Percentiles rank a stretch among this genome's conserved stretches.
Conservation (phyloP, 495 filamentous ascomycete genomes). For the Trichoderma erinaceum region DNA sequence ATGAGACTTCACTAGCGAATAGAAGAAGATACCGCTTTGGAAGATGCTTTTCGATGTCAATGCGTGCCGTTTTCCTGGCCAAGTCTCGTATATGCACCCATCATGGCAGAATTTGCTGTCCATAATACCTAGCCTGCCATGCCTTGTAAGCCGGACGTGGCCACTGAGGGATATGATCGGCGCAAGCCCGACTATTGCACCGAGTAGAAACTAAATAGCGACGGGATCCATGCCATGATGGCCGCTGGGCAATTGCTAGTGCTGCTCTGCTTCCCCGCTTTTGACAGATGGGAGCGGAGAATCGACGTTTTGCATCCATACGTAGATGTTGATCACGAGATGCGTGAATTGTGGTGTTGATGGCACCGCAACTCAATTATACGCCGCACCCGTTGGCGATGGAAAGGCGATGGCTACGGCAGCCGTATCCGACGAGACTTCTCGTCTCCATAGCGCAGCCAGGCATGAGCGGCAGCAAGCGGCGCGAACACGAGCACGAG, state of each 20-base stretch:
- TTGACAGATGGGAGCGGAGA: not conserved
- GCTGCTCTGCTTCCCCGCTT: not conserved
- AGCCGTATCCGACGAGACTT: not conserved
- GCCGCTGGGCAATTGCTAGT: not conserved
- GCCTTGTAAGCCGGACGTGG: not conserved
- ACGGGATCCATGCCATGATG: not conserved
- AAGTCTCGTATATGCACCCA: not conserved
- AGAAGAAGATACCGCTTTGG: too few relatives aligned
- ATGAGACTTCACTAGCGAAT: too few relatives aligned
- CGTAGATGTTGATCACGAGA: not conserved
- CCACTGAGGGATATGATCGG: not conserved
- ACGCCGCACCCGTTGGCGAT: not conserved
- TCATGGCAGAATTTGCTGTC: not conserved
- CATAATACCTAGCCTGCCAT: too few relatives aligned
- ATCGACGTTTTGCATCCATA: not conserved
- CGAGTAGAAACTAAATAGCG: not conserved
- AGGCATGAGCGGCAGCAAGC: not conserved
- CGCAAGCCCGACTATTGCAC: conserved; percentile 4
- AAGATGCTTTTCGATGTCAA: not conserved
- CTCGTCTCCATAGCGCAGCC: not conserved
- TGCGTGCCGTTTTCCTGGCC: not conserved
- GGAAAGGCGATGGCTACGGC: not conserved
- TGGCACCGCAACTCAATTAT: too few relatives aligned
- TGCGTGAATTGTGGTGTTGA: not conserved
- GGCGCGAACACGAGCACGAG: conserved; percentile 5